Base-by-base conservation (phyloP, 345 rosid genomes). In the Lepidium didymum region DNA sequence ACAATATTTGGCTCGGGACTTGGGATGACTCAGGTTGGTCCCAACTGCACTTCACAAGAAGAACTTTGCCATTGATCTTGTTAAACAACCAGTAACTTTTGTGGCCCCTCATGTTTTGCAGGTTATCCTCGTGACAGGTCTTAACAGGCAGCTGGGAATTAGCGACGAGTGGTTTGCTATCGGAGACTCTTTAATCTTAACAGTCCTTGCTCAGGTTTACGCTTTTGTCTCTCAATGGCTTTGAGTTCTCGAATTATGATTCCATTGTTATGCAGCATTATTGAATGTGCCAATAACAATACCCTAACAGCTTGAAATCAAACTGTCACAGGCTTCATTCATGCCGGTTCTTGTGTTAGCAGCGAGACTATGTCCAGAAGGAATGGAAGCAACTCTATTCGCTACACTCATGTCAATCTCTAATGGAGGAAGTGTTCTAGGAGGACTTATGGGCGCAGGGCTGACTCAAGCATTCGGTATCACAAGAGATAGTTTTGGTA, bases 111-210 rank as follows among this genome's bases (percentile, higher is more conserved):
- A 10, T 61, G 53, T 60, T 61, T 38, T 59, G 64, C 77, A 91
- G 99, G 91, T 94, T 65, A 59, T 94, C 54, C 99, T 91, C 31
- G 96, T 94, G 31, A 86, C 91, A 15, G 96, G 97, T 66, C 76
- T 91, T 47, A 89, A 94, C 76, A 77, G 87, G 43, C 78, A 84
- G 67, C 70, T 94, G 62, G 97, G 97, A 46, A 84, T 94, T 56
- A 91, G 93, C 33, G 96, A 91, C 9, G 96, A 91, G 71, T 94
- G 99, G 96, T 94, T 94, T 82, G 90, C 99, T 37, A 85, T 91
- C 35, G 99, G 99, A 45, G 99, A 89, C 80, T 91, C 97, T 52
- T 79, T 91, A 77, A 87, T 94, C 74, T 75, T 89, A 47, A 91
- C 97, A 0, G 96, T 94, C 56, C 96, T 91, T 66, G 81, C 87